Conservation (phyloP, 2,329 filamentous ascomycete genomes). For the Aspergillus sclerotialis region DNA sequence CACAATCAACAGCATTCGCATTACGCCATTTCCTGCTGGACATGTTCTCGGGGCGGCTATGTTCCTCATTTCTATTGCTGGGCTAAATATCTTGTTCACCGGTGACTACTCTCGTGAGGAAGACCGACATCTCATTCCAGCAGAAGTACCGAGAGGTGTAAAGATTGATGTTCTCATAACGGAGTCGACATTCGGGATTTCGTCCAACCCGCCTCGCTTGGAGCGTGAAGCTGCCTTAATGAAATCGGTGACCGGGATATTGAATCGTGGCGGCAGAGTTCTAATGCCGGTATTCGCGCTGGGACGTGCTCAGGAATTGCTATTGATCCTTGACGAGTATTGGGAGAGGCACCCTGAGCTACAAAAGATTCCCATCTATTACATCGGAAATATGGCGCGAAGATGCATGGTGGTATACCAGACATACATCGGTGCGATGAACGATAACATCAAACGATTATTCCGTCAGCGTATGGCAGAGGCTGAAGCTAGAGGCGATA, state of each 20-base stretch:
- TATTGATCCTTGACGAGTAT: conserved; percentile 94
- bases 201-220: conserved; percentile 80
- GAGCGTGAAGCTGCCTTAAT: conserved; percentile 91
- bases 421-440: conserved; percentile 97
- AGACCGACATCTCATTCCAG: conserved; percentile 90
- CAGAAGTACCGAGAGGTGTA: conserved; percentile 77
- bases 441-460: conserved; percentile 96
- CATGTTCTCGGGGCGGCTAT: conserved; percentile 98
- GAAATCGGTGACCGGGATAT: conserved; percentile 85
- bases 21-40: conserved; percentile 93
- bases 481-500: conserved; percentile 74
- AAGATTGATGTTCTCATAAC: conserved; percentile 96
- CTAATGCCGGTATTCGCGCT: conserved; percentile 94
- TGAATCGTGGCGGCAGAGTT: conserved; percentile 86
- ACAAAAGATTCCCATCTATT: conserved; percentile 92
- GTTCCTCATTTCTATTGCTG: conserved; percentile 96
- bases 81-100: conserved; percentile 93
- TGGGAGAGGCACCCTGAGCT: conserved; percentile 86
- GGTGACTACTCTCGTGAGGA: conserved; percentile 96
- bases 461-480: conserved; percentile 90
- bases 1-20: conserved; percentile 90
- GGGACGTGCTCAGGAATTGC: conserved; percentile 84
- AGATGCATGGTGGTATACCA: conserved; percentile 99
- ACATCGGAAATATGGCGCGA: conserved; percentile 86
- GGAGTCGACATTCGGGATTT: conserved; percentile 94